Conservation (phyloP, 208 protist species). For the Kentomonas sorsogonicus region DNA sequence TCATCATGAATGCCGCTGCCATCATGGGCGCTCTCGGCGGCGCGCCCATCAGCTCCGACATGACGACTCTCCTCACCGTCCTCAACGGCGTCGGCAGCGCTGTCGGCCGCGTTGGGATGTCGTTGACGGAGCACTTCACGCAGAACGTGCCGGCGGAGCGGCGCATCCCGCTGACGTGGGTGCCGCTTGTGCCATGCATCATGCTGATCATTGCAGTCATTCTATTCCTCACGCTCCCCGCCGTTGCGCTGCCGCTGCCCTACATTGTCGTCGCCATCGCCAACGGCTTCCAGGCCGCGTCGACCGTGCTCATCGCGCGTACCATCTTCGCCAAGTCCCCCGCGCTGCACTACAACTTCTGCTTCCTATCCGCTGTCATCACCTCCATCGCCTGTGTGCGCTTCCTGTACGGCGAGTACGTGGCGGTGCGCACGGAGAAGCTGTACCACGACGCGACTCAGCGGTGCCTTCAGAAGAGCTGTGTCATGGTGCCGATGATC, state of each 20-base stretch:
- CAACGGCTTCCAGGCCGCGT: conserved; percentile 24
- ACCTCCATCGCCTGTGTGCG: conserved; percentile 20
- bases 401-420: conserved; percentile 31
- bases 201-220: conserved; percentile 30
- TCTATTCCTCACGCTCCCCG: conserved; percentile 35
- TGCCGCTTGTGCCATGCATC: conserved; percentile 31
- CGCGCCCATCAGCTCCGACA: conserved; percentile 15
- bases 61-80: conserved; percentile 46
- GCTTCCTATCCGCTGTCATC: conserved; percentile 10
- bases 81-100: conserved; percentile 63
- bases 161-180: conserved; percentile 50
- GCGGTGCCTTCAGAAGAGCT: conserved; percentile 14
- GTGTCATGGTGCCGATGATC: conserved; percentile 15
- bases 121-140: conserved; percentile 43
- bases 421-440: too few relatives aligned
- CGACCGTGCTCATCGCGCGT: conserved; percentile 23
- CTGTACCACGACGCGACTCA: too few relatives aligned
- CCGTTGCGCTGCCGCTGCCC: conserved; percentile 16
- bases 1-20: conserved; percentile 50
- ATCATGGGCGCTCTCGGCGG: conserved; percentile 41
- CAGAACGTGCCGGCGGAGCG: conserved; percentile 46
- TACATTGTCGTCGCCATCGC: conserved; percentile 22
- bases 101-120: conserved; percentile 53
- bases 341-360: conserved; percentile 31
- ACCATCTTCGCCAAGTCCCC: conserved; percentile 28